Base-by-base conservation (phyloP, 768 basidiomycete genomes). In the Galerina sulciceps region DNA sequence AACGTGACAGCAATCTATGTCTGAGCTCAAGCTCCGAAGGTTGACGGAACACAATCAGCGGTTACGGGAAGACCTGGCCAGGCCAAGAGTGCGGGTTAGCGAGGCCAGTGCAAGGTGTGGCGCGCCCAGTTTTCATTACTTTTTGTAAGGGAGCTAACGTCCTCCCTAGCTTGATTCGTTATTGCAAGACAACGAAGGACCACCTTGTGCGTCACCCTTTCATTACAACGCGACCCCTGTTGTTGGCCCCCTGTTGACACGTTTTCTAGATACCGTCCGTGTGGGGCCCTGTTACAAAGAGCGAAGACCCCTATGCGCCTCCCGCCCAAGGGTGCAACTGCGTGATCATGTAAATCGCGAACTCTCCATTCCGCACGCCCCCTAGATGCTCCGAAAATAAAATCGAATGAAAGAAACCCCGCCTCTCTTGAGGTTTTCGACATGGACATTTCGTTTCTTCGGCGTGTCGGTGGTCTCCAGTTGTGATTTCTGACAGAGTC, bases 31-130 rank as follows among this genome's bases (percentile, higher is more conserved):
- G 85, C 88, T 97, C 62, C 87, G 95, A 37, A 83, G 96, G 40
- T 79, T 98, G 70, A 91, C 89, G 50, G 96, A 98, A 77, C 94
- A 97, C 78, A 98, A 96, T 70, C 89, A 92, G 72, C 84, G 96
- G 63, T 74, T 97, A 70, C 81, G 89, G 68, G 96, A 97, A 70
- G 96, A 98, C 74, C 77, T 98, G 60, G 86, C 89, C 43, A 79
- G 95, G 64, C 93, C 94, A n/a, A 81, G 96, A 69, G 86, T 95
- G 67, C 80, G 90, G 65, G 91, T 98, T 61, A 95, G 93, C 70
- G 94, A 97, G 75, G 96, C 96, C 38, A 90, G 88, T 69, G 81
- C 89, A 65, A 92, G 88, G 94, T 94, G 65, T 62, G 88, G 65
- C 62, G 88, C 78, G 45, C 57, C 34, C 56, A 31, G 31, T 57